Base-by-base conservation (phyloP, 257 asterid genomes). In the Przewalskia tangutica region DNA sequence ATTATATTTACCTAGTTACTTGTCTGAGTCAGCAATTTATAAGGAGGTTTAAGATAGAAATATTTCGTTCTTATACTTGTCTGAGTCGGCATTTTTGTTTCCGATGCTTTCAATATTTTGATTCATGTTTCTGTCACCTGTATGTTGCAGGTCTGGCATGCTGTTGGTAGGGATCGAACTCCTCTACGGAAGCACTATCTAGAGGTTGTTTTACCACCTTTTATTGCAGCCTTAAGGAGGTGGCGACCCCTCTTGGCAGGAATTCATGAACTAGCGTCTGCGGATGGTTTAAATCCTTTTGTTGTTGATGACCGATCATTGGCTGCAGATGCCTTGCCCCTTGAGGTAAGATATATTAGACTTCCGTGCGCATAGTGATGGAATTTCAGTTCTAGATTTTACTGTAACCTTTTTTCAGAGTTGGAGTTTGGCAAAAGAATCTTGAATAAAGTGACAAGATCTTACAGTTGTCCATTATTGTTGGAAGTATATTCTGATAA, bases 181-280 rank as follows among this genome's bases (percentile, higher is more conserved):
- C 98, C 98, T 83, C 82, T 95, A 40, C 97, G 99, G 75, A 94
- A 92, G 88, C 98, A 91, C 50, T 95, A 95, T 86, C 90, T 95
- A 84, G 99, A 95, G 88, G 89, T 92, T 82, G 91, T 95, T 86
- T 81, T 95, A 85, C 99, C 99, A 82, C 98, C 98, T 70, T 95
- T 94, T 88, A 96, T 95, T 89, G 97, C 99, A 70, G 84, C 94
- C 83, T 89, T 95, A 85, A 92, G 97, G 89, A 91, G 97, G 88
- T 95, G 99, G 99, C 91, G 99, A 50, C 99, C 99, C 84, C 97
- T 95, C 81, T 89, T 95, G 94, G 95, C 98, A 40, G 98, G 99
- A 78, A 92, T 94, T 86, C 97, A 95, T 84, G 98, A 94, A 87
- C 94, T 95, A 81, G 90, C 98, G 27, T 92, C 98, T 75, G 91